Evolutionary conservation across 371 early-diverging fungal species (phyloP).

Genomic region (Mortierella sp.): DNA sequence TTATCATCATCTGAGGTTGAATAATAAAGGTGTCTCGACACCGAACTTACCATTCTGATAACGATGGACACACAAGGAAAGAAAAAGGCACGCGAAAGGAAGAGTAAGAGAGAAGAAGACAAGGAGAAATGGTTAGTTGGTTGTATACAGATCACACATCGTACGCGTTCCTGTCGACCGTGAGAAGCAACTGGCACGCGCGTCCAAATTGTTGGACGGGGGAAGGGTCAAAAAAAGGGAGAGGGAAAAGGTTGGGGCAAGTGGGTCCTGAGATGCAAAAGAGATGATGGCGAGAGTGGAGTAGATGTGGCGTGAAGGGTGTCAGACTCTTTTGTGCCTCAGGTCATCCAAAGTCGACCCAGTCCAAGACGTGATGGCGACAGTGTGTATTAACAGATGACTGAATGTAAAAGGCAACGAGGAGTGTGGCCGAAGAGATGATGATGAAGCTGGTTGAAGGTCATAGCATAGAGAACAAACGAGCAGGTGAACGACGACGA

Average conservation of each 20-base stretch:
- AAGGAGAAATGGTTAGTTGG: neutral
- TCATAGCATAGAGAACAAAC: neutral
- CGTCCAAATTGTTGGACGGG: neutral
- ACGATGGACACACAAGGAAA: neutral
- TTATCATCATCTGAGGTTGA: conserved; percentile 2
- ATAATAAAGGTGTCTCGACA: neutral
- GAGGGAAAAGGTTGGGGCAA: neutral
- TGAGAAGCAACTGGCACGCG: conserved; percentile 1
- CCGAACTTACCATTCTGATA: conserved; percentile 18
- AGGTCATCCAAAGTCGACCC: neutral
- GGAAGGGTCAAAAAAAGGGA: neutral
- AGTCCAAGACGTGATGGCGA: neutral
- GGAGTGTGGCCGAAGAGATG: neutral
- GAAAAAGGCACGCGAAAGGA: conserved; percentile 4
- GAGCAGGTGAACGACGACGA: neutral
- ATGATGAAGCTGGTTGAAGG: neutral
- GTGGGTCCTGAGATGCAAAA: neutral
- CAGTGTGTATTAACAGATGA: neutral
- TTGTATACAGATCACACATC: neutral
- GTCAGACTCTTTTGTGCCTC: neutral
- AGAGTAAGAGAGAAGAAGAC: neutral
- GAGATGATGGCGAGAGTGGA: neutral
- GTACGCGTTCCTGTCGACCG: neutral
- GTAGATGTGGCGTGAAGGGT: neutral
- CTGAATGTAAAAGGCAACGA: neutral